Percentiles rank a stretch among this genome's conserved stretches.
phyloP scores from a whole-genome alignment of 1,284 basidiomycete genomes.

The Fomitopsis schrenkii region DNA sequence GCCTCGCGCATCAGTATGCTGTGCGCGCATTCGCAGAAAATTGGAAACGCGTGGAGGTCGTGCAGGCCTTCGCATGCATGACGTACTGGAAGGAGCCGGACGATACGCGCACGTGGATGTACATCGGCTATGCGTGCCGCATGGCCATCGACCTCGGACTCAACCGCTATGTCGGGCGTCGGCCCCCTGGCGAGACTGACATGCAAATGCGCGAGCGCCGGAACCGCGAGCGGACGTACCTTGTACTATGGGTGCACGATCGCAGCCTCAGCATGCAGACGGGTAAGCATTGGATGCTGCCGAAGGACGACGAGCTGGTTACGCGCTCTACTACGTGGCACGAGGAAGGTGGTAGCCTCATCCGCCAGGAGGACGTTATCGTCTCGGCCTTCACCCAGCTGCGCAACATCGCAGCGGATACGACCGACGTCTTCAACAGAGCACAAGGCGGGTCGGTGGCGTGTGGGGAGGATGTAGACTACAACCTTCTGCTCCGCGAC shows the following conservation, averaged over 20 bases:
- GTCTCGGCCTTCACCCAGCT: conserved; percentile 71
- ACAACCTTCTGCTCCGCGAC: conserved; percentile 63
- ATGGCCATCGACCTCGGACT: conserved; percentile 80
- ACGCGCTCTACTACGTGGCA: conserved; percentile 67
- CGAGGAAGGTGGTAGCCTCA: conserved; percentile 45
- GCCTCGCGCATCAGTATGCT: conserved; percentile 66
- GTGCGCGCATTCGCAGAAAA: conserved; percentile 73
- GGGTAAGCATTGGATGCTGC: conserved; percentile 80
- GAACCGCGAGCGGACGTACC: conserved; percentile 78
- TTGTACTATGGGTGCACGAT: conserved; percentile 80
- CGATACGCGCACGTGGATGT: conserved; percentile 79
- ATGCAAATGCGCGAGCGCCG: conserved; percentile 67
- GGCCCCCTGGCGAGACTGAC: conserved; percentile 54
- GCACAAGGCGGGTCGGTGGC: conserved; percentile 41
- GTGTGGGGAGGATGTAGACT: conserved; percentile 57
- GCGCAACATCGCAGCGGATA: conserved; percentile 73
- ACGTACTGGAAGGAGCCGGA: conserved; percentile 87
- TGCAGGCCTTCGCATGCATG: conserved; percentile 80
- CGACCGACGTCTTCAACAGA: conserved; percentile 67
- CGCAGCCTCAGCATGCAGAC: conserved; percentile 80
- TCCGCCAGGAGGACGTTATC: conserved; percentile 76
- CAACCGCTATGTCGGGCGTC: conserved; percentile 58
- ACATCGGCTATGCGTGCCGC: conserved; percentile 82
- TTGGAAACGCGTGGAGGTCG: conserved; percentile 75
- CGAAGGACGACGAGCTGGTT: conserved; percentile 67